These are phyloP conservation scores for Cyclanthera cordifolia DNA, from an alignment of 306 rosid genomes.

Conservation along the genomic window DNA sequence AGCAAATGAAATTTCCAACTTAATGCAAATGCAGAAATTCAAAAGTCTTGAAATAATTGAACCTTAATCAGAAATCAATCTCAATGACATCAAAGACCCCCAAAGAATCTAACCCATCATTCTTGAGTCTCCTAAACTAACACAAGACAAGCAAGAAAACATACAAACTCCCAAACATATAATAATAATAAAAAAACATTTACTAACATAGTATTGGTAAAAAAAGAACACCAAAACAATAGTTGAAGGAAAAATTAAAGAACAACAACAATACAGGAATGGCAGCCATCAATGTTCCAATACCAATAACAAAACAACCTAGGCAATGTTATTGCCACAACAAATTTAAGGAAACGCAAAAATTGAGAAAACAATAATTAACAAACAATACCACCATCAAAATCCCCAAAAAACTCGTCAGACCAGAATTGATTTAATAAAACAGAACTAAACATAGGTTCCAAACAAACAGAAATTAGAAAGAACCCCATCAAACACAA, in stretches of 20 bases:
- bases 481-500: neutral
- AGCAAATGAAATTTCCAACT: neutral
- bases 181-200: too few relatives aligned
- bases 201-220: too few relatives aligned
- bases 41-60: too few relatives aligned
- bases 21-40: neutral
- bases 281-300: neutral
- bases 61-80: neutral
- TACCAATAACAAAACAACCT: neutral
- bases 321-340: neutral
- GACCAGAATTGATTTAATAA: neutral
- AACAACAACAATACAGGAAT: neutral
- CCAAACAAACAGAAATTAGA: neutral
- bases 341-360: neutral
- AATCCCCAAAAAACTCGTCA: neutral
- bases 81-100: neutral
- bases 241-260: too few relatives aligned
- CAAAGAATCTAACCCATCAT: slow-evolving; percentile 1
- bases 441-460: neutral
- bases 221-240: too few relatives aligned
- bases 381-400: neutral
- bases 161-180: too few relatives aligned
- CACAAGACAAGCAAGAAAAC: neutral
- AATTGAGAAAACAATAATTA: neutral
- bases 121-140: neutral